Evolutionary conservation across 1,284 basidiomycete genomes (phyloP).

Genomic region (Pascua guehoae): DNA sequence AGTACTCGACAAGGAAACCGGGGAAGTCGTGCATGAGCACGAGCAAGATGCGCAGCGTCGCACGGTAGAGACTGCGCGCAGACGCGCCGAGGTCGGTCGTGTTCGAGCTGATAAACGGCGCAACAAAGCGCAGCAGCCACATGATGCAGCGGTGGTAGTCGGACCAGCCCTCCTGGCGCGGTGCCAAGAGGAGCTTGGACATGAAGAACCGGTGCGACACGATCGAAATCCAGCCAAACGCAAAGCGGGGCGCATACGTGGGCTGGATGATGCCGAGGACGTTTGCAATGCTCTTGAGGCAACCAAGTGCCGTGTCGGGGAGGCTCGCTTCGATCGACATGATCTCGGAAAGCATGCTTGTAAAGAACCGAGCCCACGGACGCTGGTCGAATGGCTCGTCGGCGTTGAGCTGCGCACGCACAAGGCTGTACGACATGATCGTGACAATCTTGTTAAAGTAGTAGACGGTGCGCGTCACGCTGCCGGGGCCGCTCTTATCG

Average conservation of each 20-base stretch:
- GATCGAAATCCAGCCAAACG: constrained; percentile 96
- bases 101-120: constrained; percentile 76
- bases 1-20: constrained; percentile 94
- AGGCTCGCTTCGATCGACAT: constrained; percentile 77
- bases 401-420: constrained; percentile 92
- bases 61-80: constrained; percentile 85
- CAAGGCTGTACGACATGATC: constrained; percentile 92
- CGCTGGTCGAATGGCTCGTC: constrained; percentile 90
- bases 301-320: constrained; percentile 80
- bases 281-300: constrained; percentile 86
- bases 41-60: constrained; percentile 84
- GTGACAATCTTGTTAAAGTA: constrained; percentile 97
- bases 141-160: constrained; percentile 92
- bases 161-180: constrained; percentile 66
- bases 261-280: constrained; percentile 95
- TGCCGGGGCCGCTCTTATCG: constrained; percentile 65
- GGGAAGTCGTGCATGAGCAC: constrained; percentile 98
- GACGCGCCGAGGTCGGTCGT: constrained; percentile 71
- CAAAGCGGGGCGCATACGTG: constrained; percentile 93
- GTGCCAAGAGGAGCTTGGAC: constrained; percentile 76
- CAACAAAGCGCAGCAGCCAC: constrained; percentile 89
- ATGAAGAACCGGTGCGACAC: constrained; percentile 96
- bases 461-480: constrained; percentile 88
- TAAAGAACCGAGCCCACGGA: constrained; percentile 98
- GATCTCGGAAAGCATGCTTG: constrained; percentile 88